Conservation (phyloP, 163 green algal species). For the Prototheca stagnorum region DNA sequence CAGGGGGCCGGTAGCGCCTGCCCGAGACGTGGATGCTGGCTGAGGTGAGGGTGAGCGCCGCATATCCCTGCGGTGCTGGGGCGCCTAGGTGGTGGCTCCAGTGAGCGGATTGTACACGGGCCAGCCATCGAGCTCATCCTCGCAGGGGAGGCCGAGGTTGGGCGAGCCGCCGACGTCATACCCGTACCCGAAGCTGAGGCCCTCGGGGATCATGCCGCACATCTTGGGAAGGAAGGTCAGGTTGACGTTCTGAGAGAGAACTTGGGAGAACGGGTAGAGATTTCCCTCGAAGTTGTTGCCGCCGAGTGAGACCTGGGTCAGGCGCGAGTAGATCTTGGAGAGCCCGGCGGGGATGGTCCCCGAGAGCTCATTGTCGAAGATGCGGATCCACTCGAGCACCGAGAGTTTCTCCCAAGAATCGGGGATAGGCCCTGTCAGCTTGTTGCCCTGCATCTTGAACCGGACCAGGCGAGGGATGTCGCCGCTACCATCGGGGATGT, state of each 20-base stretch:
- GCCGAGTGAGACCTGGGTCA: conserved; percentile 3
- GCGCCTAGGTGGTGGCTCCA: too few species aligned
- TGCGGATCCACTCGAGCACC: conserved; percentile 6
- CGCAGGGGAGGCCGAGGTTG: conserved; percentile 2
- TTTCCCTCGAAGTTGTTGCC: conserved; percentile 5
- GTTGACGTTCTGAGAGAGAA: conserved; percentile 2
- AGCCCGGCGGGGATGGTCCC: not conserved
- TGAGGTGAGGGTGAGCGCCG: too few species aligned
- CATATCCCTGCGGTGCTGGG: too few species aligned
- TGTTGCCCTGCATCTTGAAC: conserved; percentile 12
- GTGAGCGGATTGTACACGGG: too few species aligned
- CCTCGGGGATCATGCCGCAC: conserved; percentile 9
- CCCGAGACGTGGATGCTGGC: too few species aligned
- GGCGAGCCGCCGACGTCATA: conserved; percentile 3
- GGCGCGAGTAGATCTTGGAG: not conserved
- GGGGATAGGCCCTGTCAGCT: conserved; percentile 3
- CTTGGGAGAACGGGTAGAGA: conserved; percentile 4
- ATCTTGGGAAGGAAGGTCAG: conserved; percentile 6
- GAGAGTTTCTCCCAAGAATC: not conserved
- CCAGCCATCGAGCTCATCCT: not conserved
- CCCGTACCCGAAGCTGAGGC: conserved; percentile 4
- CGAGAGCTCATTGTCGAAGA: conserved; percentile 5
- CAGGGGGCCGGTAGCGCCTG: too few species aligned
- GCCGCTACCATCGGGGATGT: conserved; percentile 1
- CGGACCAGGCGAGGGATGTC: conserved; percentile 1